Conservation (phyloP, 768 basidiomycete genomes). For the Russula foetens region DNA sequence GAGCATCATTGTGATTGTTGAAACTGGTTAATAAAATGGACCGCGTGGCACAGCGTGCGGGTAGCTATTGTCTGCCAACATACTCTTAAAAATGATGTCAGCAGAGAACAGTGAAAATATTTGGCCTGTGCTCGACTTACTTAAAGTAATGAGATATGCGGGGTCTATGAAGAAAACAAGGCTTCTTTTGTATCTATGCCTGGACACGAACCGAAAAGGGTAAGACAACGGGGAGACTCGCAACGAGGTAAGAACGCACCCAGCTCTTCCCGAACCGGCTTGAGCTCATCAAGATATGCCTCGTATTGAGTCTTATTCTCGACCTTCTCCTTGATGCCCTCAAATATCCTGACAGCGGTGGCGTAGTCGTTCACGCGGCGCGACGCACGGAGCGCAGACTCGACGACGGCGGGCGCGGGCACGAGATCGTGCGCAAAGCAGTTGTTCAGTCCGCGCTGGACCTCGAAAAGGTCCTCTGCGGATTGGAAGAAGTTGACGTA, state of each 20-base stretch:
- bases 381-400: slow-evolving; percentile 81
- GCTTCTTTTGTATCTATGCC: slow-evolving; percentile 59
- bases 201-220: slow-evolving; percentile 21
- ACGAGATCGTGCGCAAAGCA: slow-evolving; percentile 99
- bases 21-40: slow-evolving; percentile 6
- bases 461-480: slow-evolving; percentile 95
- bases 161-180: slow-evolving; percentile 42
- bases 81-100: neutral
- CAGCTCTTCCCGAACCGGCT: slow-evolving; percentile 81
- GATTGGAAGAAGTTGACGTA: slow-evolving; percentile 91
- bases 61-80: slow-evolving; percentile 15
- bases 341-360: slow-evolving; percentile 92
- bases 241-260: slow-evolving; percentile 40
- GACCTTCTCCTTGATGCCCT: slow-evolving; percentile 95
- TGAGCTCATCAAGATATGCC: slow-evolving; percentile 87
- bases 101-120: neutral
- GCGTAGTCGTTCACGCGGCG: slow-evolving; percentile 95
- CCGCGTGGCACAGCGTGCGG: neutral
- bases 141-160: slow-evolving; percentile 4
- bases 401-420: slow-evolving; percentile 73
- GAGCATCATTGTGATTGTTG: neutral
- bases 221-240: neutral
- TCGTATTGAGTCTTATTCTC: slow-evolving; percentile 96
- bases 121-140: neutral
- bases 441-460: slow-evolving; percentile 98